Evolutionary conservation across 179 eudicot species (phyloP), one percentile per base, ranked within the genome.

Genomic region (Nepenthes alata): DNA sequence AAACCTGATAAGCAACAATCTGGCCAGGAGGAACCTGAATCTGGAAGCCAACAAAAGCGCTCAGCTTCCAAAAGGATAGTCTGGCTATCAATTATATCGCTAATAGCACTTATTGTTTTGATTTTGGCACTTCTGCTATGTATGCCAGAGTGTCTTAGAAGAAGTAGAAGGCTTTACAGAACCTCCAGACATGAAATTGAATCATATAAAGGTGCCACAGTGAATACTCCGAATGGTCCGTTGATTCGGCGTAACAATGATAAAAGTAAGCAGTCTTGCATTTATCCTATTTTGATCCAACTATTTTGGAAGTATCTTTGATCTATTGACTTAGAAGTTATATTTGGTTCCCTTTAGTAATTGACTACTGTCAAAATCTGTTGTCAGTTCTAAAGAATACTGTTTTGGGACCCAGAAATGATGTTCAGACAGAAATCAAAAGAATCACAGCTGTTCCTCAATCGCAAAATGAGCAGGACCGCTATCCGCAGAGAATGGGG

Each of bases 51-150:
- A 55, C 69, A 72, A 48, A 85, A 79, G 67, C 58, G 71, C 37
- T 52, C 72, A 6, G 79, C 62, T 61, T 77, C 80, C 9, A 85
- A 68, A 75, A 87, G 76, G 76, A 73, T 80, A 38, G 87, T 85
- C 11, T 78, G 88, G 80, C 82, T 89, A 70, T 62, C 91, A 60
- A 82, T 93, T 60, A 85, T 78, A 1, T 77, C 82, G 3, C 86
- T 77, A 35, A 65, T 85, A 13, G 83, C 76, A n/a, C 78, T 85
- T 60, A 61, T 89, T 71, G 68, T 93, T 52, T 70, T 93, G 77
- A 65, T 75, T 53, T 67, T 89, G 56, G 84, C 72, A 36, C 68
- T 87, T 58, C 58, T 93, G 58, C 76, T 89, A 41, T 83, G 84
- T 57, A 49, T 83, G 72, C 95, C 98, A 69, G 75, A 75, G 65